Evolutionary conservation across 129 eudicot species (phyloP).

Genomic region (Deinandra increscens): DNA sequence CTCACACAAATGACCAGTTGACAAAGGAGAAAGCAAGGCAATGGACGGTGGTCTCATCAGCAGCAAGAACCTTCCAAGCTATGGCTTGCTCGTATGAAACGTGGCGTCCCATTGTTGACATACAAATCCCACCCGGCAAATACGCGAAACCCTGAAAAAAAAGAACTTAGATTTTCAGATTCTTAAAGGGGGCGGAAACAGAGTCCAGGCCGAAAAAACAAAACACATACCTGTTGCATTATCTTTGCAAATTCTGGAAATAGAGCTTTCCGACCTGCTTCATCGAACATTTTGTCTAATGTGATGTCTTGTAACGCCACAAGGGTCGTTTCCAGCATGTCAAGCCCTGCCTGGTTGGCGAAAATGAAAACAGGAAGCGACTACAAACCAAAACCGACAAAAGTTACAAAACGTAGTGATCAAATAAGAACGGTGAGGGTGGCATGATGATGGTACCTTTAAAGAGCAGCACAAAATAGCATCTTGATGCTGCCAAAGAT

Average conservation of each 20-base stretch:
- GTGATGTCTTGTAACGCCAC: slow-evolving; percentile 90
- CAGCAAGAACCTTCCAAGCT: slow-evolving; percentile 91
- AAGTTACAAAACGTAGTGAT: background rate
- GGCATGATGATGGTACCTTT: slow-evolving; percentile 45
- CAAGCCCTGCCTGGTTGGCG: slow-evolving; percentile 94
- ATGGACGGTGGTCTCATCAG: slow-evolving; percentile 71
- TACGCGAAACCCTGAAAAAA: slow-evolving; percentile 71
- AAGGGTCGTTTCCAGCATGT: slow-evolving; percentile 93
- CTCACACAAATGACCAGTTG: slow-evolving; percentile 91
- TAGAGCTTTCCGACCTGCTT: slow-evolving; percentile 69
- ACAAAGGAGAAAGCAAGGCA: slow-evolving; percentile 88
- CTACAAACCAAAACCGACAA: slow-evolving; percentile 36
- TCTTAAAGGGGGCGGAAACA: background rate
- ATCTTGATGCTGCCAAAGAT: slow-evolving; percentile 97
- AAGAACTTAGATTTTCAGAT: background rate
- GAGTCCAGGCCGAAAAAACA: background rate
- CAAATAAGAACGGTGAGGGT: background rate
- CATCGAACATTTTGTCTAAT: slow-evolving; percentile 88
- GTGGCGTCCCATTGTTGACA: slow-evolving; percentile 98
- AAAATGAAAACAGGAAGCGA: slow-evolving; percentile 81
- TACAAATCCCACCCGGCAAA: slow-evolving; percentile 91
- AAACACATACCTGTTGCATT: slow-evolving; percentile 78
- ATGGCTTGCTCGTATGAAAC: slow-evolving; percentile 84
- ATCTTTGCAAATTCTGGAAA: slow-evolving; percentile 81
- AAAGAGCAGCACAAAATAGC: slow-evolving; percentile 95